Evolutionary conservation across 2,329 filamentous ascomycete genomes (phyloP), one percentile per base, ranked within the genome.

Genomic region (Trichoderma sp.): DNA sequence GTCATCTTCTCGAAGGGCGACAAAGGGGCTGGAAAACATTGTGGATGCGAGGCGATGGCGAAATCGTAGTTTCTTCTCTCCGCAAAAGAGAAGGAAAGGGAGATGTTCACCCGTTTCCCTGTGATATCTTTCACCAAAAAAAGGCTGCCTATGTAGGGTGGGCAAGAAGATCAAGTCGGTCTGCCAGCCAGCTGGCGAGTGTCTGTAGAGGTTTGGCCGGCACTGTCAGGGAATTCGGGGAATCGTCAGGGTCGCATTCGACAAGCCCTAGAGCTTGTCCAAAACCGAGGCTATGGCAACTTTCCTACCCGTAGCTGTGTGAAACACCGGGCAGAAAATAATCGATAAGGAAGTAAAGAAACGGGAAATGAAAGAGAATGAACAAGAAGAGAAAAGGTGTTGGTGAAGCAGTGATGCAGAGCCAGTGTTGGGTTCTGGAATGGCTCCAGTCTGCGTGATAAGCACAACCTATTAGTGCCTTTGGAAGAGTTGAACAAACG

Each of bases 161-260:
- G 4, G 21, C 7, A 11, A 24, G 53, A 26, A 24, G 12, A 47
- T 26, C 32, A 60, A 39, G 30, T 39, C 14, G 67, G 67, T 3
- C 12, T 14, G 67, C 67, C 15, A 18, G 51, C 67, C 67, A 63
- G 58, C 67, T 70, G 67, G 67, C 18, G 32, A 47, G 39, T 21
- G 39, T 43, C 14, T 51, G 30, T 28, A n/a, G 57, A 39, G 5
- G 57, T 28, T 62, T 28, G n/a, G 6, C 18, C n/a, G 39, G 32
- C 67, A 70, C 30, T 53, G 24, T 18, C 65, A 53, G 67, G 21
- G 8, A 18, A 39, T 9, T 32, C 28, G 24, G 14, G 21, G 14
- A 60, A 39, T 14, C 43, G n/a, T 51, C 43, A 6, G 9, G 1
- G n/a, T 51, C 11, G 21, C 15, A 39, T 63, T 51, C 68, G 14